Conservation (phyloP, 352 stramenopile species). For the Blastocystis sp. region DNA sequence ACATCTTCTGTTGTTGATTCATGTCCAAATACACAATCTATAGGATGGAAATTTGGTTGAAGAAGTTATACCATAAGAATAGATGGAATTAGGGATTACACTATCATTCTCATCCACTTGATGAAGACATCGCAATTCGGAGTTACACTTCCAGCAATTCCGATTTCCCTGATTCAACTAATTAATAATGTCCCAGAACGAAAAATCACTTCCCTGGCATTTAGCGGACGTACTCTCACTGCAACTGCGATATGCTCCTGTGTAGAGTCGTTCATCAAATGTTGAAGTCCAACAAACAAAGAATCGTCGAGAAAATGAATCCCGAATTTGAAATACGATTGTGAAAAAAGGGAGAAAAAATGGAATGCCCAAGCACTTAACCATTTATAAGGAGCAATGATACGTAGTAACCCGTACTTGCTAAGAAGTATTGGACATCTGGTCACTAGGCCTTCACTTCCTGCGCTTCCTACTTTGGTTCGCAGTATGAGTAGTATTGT, state of each 20-base stretch:
- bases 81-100: conserved; percentile 50
- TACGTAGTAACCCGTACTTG: conserved; percentile 7
- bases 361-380: background rate
- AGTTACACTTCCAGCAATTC: conserved; percentile 56
- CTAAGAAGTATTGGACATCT: conserved; percentile 15
- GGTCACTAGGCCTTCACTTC: background rate
- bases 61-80: conserved; percentile 32
- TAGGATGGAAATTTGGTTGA: background rate
- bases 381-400: background rate
- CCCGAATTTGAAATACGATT: background rate
- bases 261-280: background rate
- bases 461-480: background rate
- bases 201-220: conserved; percentile 61
- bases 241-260: conserved; percentile 66
- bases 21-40: conserved; percentile 70
- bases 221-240: conserved; percentile 59
- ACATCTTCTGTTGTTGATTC: conserved; percentile 65
- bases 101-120: conserved; percentile 44
- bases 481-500: conserved; percentile 24
- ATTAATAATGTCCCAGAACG: background rate
- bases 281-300: background rate
- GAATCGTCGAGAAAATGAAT: conserved; percentile 15
- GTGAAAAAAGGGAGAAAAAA: background rate
- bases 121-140: conserved; percentile 35
- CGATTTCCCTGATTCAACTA: conserved; percentile 52